Conservation (phyloP, 257 asterid genomes). For the Eustoma russellianum region DNA sequence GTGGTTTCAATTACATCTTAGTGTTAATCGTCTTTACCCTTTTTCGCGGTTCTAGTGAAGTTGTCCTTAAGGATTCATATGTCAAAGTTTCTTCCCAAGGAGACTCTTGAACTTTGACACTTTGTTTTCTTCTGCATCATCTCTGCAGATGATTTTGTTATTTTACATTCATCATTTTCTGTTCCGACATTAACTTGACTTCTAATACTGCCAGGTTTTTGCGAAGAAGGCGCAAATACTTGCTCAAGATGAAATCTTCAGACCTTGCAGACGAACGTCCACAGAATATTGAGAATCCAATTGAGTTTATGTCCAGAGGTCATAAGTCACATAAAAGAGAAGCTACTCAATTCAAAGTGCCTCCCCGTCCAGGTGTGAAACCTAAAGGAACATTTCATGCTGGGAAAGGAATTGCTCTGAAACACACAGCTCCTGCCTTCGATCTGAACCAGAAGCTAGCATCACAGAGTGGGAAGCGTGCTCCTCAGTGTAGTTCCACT, state of each 20-base stretch:
- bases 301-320: conserved; percentile 19
- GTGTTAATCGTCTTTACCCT: no score
- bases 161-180: not conserved
- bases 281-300: conserved; percentile 16
- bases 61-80: no score
- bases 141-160: no score
- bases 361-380: conserved; percentile 27
- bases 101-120: no score
- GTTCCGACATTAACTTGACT: conserved; percentile 1
- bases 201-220: conserved; percentile 39
- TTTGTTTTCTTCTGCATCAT: no score
- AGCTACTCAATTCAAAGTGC: conserved; percentile 22
- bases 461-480: conserved; percentile 20
- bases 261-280: conserved; percentile 22
- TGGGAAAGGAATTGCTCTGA: conserved; percentile 23
- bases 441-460: conserved; percentile 28
- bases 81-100: no score
- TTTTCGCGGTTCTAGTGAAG: no score
- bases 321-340: conserved; percentile 19
- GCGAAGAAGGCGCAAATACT: conserved; percentile 39
- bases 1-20: no score
- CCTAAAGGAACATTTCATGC: conserved; percentile 25
- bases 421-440: conserved; percentile 3
- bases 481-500: conserved; percentile 6
- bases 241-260: conserved; percentile 25